A percentile compares a stretch with the other conserved stretches of the same genome.
Evolutionary conservation across 2,329 filamentous ascomycete genomes (phyloP).

Genomic region (Whalleya microplaca): DNA sequence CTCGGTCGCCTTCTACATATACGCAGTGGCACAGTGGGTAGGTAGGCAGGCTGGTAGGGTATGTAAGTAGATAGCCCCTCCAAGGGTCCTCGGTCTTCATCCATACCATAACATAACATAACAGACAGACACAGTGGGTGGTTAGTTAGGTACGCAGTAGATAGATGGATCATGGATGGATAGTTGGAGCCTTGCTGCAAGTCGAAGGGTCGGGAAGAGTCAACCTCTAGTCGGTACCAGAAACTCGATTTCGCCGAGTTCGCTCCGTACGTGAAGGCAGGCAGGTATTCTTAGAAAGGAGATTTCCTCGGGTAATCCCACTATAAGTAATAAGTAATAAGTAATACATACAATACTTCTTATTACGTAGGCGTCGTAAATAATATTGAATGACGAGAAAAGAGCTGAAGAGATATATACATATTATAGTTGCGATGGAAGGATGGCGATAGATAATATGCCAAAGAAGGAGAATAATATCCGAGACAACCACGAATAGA

Average conservation of each 20-base stretch:
- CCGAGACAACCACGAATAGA: slow-evolving; percentile 1
- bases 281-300: slow-evolving; percentile 7
- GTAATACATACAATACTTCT: too few relatives aligned
- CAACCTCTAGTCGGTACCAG: slow-evolving; percentile 22
- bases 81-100: slow-evolving; percentile 13
- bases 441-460: not conserved
- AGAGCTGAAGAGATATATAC: not conserved
- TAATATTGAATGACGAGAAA: too few relatives aligned
- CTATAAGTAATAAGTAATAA: slow-evolving; percentile 2
- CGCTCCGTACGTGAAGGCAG: slow-evolving; percentile 20
- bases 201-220: slow-evolving; percentile 18
- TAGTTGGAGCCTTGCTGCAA: slow-evolving; percentile 16
- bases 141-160: too few relatives aligned
- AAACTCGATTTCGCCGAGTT: slow-evolving; percentile 30
- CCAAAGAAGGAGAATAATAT: slow-evolving; percentile 9
- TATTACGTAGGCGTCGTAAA: too few relatives aligned
- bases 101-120: not conserved
- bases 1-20: not conserved
- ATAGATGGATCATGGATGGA: too few relatives aligned
- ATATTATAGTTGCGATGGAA: too few relatives aligned
- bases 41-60: too few relatives aligned
- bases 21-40: too few relatives aligned
- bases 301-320: slow-evolving; percentile 18
- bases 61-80: slow-evolving; percentile 27
- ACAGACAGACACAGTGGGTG: too few relatives aligned